Base-by-base conservation (phyloP, 306 rosid species). In the Vigna nakashimae region DNA sequence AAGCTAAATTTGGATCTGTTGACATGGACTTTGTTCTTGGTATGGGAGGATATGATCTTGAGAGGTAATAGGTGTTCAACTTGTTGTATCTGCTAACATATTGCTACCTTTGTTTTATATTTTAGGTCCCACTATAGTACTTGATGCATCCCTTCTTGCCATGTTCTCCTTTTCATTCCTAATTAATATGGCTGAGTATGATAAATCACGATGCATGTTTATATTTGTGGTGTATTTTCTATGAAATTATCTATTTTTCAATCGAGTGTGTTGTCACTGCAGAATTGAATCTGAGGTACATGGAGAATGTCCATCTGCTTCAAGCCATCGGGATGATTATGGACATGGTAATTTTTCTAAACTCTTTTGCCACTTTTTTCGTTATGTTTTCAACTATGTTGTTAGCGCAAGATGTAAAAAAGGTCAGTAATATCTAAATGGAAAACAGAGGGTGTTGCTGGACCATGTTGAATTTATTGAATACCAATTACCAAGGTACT, bases 31-130 rank as follows among this genome's bases (percentile, higher is more conserved):
- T 91, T 74, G 96, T 91, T 86, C 82, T 94, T 51, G 98, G 97
- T 50, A 91, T 94, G 73, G 98, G 97, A 52, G 98, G 98, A 81
- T 91, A 94, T 89, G 98, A 94, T 86, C 91, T 94, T 38, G 91
- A 89, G 66, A 90, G 98, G 98, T 94, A 65, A 89, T 56, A 79
- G 92, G 92, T 87, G 50, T 49, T 74, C 55, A n/a, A 79, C 77
- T 86, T 53, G 49, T 70, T 60, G 26, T 73, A n/a, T 45, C 22
- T 57, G 49, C 58, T 52, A 18, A 43, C 65, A 15, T 69, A 55
- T 77, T 69, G 66, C 51, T 76, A 36, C 69, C 15, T 80, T 26
- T 34, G 18, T 59, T 40, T 53, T 57, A 66, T 16, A 15, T 7
- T 4, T 50, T 49, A 49, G 38, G 64, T 64, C 59, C 38, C 46